Conservation (phyloP, 108 stramenopile species). For the Stephanodiscus minutulus region DNA sequence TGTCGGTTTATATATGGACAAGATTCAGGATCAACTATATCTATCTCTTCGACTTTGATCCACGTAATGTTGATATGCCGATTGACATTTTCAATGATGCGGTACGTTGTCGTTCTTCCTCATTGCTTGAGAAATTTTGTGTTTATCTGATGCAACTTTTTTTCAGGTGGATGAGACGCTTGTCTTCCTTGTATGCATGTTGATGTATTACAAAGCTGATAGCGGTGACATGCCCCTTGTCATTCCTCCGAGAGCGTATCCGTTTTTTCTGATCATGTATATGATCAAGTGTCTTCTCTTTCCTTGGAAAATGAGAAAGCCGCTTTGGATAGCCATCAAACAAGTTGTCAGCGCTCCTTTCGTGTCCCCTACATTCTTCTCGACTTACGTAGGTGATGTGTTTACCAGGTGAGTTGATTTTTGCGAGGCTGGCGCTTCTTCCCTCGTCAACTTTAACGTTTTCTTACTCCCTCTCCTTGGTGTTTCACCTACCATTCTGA, state of each 20-base stretch:
- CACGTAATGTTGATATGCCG: conserved; percentile 71
- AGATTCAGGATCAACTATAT: conserved; percentile 89
- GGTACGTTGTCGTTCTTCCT: too few relatives aligned
- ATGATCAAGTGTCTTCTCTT: conserved; percentile 71
- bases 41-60: conserved; percentile 89
- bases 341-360: conserved; percentile 77
- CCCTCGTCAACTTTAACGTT: not conserved
- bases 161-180: conserved; percentile 84
- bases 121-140: too few relatives aligned
- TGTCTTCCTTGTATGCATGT: conserved; percentile 51
- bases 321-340: conserved; percentile 82
- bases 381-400: conserved; percentile 85
- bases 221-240: conserved; percentile 71
- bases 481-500: conserved; percentile 32
- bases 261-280: conserved; percentile 75
- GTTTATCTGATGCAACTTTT: too few relatives aligned
- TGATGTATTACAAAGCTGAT: conserved; percentile 43
- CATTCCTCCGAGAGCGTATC: conserved; percentile 81
- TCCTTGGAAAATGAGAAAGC: conserved; percentile 70
- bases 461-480: conserved; percentile 26
- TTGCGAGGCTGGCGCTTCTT: not conserved
- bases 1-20: conserved; percentile 85
- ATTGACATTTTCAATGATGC: too few relatives aligned
- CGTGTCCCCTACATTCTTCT: conserved; percentile 81
- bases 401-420: conserved; percentile 57